Conservation (phyloP, 1,284 basidiomycete genomes). For the Neonothopanus nambi region DNA sequence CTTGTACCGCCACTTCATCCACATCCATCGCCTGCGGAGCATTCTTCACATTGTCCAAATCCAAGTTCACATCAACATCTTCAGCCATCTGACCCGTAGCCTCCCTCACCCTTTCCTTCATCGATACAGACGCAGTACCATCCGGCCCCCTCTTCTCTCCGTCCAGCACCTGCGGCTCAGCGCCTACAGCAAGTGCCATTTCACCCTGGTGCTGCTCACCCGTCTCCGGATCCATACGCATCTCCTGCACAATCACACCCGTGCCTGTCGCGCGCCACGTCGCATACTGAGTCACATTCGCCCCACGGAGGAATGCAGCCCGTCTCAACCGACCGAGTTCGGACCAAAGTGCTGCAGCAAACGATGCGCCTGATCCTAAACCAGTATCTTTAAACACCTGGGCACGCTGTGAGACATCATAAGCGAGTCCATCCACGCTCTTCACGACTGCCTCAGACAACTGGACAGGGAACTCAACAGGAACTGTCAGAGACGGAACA, state of each 20-base stretch:
- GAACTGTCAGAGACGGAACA: too few relatives aligned
- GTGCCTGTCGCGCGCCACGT: slow-evolving; percentile 60
- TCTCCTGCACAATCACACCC: slow-evolving; percentile 56
- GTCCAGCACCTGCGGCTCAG: slow-evolving; percentile 66
- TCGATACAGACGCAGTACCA: slow-evolving; percentile 50
- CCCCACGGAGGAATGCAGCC: slow-evolving; percentile 33
- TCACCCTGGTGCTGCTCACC: slow-evolving; percentile 31
- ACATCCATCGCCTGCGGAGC: slow-evolving; percentile 30
- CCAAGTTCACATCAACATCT: slow-evolving; percentile 25
- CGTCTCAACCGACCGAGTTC: slow-evolving; percentile 58
- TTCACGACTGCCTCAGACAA: slow-evolving; percentile 48
- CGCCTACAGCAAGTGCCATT: slow-evolving; percentile 62
- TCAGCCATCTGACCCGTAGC: slow-evolving; percentile 30
- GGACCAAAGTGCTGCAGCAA: slow-evolving; percentile 62
- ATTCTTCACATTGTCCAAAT: too few relatives aligned
- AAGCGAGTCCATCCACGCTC: slow-evolving; percentile 52
- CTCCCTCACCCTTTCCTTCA: slow-evolving; percentile 37
- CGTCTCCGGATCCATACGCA: slow-evolving; percentile 21
- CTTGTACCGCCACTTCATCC: slow-evolving; percentile 33
- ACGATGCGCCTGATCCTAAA: slow-evolving; percentile 42
- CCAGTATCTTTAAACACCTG: slow-evolving; percentile 68
- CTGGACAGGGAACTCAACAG: too few relatives aligned
- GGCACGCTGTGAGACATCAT: slow-evolving; percentile 53
- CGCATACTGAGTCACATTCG: slow-evolving; percentile 21
- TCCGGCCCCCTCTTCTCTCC: slow-evolving; percentile 65